Conservation (phyloP, 2,329 filamentous ascomycete genomes). For the Fusarium sp. region DNA sequence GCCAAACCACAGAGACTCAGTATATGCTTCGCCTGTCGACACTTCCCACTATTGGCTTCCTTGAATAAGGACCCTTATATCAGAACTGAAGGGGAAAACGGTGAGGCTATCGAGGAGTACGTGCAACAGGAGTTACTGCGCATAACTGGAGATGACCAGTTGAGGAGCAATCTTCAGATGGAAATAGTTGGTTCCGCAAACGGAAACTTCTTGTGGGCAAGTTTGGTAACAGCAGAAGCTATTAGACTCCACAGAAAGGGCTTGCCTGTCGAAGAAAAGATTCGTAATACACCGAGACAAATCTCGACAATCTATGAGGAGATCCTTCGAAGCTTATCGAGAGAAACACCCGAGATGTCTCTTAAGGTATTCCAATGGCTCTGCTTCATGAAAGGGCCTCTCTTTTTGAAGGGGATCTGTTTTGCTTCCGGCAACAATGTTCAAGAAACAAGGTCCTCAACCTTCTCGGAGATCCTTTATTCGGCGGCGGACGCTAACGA, state of each 20-base stretch:
- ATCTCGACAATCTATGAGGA: neutral
- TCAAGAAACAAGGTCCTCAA: no score
- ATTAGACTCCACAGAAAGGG: neutral
- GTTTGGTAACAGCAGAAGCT: neutral
- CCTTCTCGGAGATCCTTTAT: no score
- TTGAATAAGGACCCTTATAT: no score
- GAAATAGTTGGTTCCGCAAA: neutral
- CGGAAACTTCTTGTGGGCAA: neutral
- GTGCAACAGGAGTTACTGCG: neutral
- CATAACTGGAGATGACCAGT: neutral
- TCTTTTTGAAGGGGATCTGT: fast-evolving
- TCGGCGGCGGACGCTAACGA: neutral
- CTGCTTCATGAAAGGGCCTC: neutral
- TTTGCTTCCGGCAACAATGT: no score
- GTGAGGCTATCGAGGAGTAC: neutral
- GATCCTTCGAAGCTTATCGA: fast-evolving
- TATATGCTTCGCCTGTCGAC: neutral
- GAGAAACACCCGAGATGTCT: neutral
- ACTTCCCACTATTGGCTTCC: neutral
- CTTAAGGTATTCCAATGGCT: neutral
- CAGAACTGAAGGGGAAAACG: neutral
- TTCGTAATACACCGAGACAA: neutral
- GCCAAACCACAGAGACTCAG: neutral
- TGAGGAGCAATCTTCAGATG: neutral
- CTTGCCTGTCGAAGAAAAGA: neutral